phyloP scores from a whole-genome alignment of 495 filamentous ascomycete genomes.

The Stereocaulon alpinum region DNA sequence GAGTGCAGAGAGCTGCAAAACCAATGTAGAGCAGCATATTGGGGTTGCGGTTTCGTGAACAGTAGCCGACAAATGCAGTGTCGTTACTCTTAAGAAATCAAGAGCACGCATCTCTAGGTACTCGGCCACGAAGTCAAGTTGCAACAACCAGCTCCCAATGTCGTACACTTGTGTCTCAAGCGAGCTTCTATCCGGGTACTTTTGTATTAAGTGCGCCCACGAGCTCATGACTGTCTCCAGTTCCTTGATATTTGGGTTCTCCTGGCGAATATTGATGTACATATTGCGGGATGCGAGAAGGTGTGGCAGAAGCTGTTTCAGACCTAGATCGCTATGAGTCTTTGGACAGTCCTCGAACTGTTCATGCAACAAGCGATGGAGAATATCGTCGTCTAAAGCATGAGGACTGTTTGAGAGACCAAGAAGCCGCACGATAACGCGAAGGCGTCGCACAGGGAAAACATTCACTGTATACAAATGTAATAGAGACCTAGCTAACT shows the following conservation, averaged over 20 bases:
- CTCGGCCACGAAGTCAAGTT: slow-evolving; percentile 61
- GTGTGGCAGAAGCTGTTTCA: slow-evolving; percentile 45
- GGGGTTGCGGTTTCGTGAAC: slow-evolving; percentile 45
- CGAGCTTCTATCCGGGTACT: slow-evolving; percentile 38
- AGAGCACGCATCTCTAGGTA: slow-evolving; percentile 69
- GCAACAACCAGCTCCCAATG: slow-evolving; percentile 44
- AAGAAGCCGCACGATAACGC: slow-evolving; percentile 35
- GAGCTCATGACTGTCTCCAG: slow-evolving; percentile 38
- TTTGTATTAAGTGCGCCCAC: slow-evolving; percentile 44
- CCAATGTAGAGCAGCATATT: slow-evolving; percentile 39
- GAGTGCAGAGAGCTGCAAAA: slow-evolving; percentile 48
- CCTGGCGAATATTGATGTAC: slow-evolving; percentile 43
- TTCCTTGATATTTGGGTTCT: slow-evolving; percentile 34
- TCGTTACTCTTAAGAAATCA: slow-evolving; percentile 30
- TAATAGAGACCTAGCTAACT: slow-evolving; percentile 31
- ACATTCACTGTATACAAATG: slow-evolving; percentile 29
- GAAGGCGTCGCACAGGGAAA: slow-evolving; percentile 38
- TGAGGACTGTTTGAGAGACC: slow-evolving; percentile 23
- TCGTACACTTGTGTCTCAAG: slow-evolving; percentile 54
- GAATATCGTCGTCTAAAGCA: neutral
- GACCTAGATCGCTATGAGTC: slow-evolving; percentile 42
- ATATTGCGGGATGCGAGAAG: slow-evolving; percentile 46
- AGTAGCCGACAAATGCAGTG: slow-evolving; percentile 39
- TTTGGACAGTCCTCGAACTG: slow-evolving; percentile 23
- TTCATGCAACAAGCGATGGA: slow-evolving; percentile 27